Percentiles rank a stretch among this genome's conserved stretches.
Conservation (phyloP, 1,139 yeast species). For the Waltiozyma sp. region DNA sequence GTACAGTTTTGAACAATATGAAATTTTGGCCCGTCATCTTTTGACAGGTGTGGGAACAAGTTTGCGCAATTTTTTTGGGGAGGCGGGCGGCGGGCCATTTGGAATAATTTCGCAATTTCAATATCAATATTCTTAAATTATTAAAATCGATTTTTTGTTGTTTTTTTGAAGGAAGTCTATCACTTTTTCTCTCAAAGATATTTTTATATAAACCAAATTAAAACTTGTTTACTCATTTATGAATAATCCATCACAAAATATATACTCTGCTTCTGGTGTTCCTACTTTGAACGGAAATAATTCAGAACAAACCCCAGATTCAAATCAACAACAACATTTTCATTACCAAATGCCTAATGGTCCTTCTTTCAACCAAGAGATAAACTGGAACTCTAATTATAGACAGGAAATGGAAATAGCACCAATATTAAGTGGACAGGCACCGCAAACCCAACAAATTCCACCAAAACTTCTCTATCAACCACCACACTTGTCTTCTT, state of each 20-base stretch:
- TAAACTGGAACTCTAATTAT: slow-evolving; percentile 10
- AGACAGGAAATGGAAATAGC: slow-evolving; percentile 8
- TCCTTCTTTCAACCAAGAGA: slow-evolving; percentile 5
- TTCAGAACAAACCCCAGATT: neutral
- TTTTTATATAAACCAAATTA: too few relatives aligned
- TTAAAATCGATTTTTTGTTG: too few relatives aligned
- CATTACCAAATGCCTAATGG: slow-evolving; percentile 3
- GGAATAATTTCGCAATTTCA: too few relatives aligned
- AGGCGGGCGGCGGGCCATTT: too few relatives aligned
- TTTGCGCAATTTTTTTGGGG: too few relatives aligned
- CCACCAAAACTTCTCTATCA: slow-evolving; percentile 2
- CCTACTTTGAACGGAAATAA: neutral
- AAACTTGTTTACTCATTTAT: too few relatives aligned
- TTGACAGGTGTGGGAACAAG: too few relatives aligned
- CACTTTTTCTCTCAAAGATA: too few relatives aligned
- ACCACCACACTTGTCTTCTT: slow-evolving; percentile 1
- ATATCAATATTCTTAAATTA: too few relatives aligned
- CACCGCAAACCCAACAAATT: slow-evolving; percentile 1
- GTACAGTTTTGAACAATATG: too few relatives aligned
- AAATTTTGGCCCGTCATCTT: too few relatives aligned
- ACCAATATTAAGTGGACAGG: slow-evolving; percentile 5
- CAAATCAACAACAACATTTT: neutral
- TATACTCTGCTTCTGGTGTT: neutral
- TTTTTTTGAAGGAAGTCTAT: too few relatives aligned
- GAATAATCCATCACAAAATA: neutral